Evolutionary conservation across 2,329 filamentous ascomycete species (phyloP), one percentile per base, ranked within the genome.

Genomic region (Aureobasidium mangrovei): DNA sequence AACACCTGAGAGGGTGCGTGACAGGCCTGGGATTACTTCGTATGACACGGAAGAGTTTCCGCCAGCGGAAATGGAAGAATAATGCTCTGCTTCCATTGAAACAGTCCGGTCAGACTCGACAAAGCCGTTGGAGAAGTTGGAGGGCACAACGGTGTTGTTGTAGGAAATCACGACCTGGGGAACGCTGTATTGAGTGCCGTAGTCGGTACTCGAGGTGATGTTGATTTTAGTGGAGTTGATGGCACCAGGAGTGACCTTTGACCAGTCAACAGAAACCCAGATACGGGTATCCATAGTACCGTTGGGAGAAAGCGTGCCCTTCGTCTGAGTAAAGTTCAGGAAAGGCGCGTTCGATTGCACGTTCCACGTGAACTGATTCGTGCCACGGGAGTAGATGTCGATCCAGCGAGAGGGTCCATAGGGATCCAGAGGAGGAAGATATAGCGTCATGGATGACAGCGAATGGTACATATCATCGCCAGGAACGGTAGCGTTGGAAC

Each of bases 401-500:
- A 86, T 79, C 73, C 78, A 85, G 38, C 82, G 74, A 7, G 57
- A 61, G 0, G 76, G 73, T 1, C 81, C 80, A 55, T 83, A 85
- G 0, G 76, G 78, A 57, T 80, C 81, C 55, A 86, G 72, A 0
- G 77, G 70, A 7, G 78, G 78, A 3, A 84, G 69, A 0, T 74
- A 73, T 3, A 85, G 71, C 2, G 70, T 75, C 58, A 76, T 75
- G 41, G 72, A 75, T 4, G 77, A 82, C 26, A 73, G 68, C 26
- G 64, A 60, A 62, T 84, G 83, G 66, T 74, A 85, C 56, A 28
- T 73, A 66, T 85, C 82, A 59, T 86, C 84, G 27, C 84, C 83
- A 0, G 83, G 82, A 4, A 86, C 78, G 0, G 80, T 81, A 1
- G 81, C 84, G 58, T 86, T 85, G 57, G 75, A 78, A 1, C 79